These are phyloP conservation scores for Eucalyptus leucophloia DNA, from an alignment of 345 rosid genomes.

Conservation along the genomic window DNA sequence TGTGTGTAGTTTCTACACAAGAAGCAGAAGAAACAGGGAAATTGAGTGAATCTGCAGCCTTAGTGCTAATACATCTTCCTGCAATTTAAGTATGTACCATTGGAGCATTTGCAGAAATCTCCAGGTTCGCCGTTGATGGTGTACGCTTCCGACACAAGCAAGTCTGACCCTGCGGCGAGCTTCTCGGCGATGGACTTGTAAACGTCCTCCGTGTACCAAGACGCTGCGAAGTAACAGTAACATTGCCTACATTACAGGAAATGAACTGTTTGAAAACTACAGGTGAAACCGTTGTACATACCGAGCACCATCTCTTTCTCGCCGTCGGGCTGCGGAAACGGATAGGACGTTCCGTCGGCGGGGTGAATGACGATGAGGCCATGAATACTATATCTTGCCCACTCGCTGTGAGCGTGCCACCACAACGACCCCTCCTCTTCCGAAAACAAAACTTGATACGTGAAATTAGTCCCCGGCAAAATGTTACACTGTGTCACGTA, in stretches of 20 bases:
- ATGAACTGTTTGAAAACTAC: neutral
- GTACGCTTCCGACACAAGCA: neutral
- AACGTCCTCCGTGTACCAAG: neutral
- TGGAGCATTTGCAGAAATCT: neutral
- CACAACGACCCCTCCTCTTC: neutral
- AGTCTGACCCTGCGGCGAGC: neutral
- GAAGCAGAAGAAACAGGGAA: neutral
- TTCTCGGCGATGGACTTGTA: neutral
- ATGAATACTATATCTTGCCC: neutral
- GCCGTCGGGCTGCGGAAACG: neutral
- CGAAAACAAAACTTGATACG: neutral
- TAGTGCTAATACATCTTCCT: neutral
- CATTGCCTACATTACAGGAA: neutral
- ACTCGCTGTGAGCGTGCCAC: neutral
- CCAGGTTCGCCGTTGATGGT: neutral
- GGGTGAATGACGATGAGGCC: neutral
- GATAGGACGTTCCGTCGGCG: neutral
- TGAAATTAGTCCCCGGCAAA: neutral
- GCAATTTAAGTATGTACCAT: neutral
- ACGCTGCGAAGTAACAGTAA: neutral
- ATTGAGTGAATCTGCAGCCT: neutral
- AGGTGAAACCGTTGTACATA: neutral
- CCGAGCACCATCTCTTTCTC: neutral
- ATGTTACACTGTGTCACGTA: neutral
- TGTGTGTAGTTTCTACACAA: neutral